phyloP scores from a whole-genome alignment of 306 rosid genomes.

The Aeschynomene evenia region DNA sequence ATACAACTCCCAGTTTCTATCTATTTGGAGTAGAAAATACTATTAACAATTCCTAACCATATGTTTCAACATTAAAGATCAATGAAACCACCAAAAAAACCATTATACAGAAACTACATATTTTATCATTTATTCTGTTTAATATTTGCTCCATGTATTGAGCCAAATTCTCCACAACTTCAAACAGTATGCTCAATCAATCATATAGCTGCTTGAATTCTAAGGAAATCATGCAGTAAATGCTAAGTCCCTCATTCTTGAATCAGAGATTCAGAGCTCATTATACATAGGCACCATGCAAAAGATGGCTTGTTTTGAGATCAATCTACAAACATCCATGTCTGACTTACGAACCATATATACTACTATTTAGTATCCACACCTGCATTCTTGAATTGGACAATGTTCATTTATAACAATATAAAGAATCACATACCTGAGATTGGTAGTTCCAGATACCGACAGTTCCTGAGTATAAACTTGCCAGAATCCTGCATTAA shows the following conservation, averaged over 20 bases:
- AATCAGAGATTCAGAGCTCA: conserved; percentile 28
- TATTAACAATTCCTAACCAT: conserved; percentile 9
- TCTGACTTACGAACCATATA: conserved; percentile 50
- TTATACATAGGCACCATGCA: conserved; percentile 41
- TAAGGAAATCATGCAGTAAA: conserved; percentile 20
- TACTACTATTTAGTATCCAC: neutral
- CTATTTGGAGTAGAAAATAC: conserved; percentile 19
- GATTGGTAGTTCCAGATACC: conserved; percentile 98
- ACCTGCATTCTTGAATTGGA: conserved; percentile 20
- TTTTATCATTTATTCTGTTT: conserved; percentile 4
- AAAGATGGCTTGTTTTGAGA: conserved; percentile 51
- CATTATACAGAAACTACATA: neutral
- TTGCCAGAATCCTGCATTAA: conserved; percentile 78
- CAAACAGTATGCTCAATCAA: conserved; percentile 17
- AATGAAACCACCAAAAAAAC: neutral
- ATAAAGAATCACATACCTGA: conserved; percentile 57
- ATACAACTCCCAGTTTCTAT: conserved; percentile 18
- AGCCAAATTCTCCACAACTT: neutral
- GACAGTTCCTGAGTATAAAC: conserved; percentile 96
- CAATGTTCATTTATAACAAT: neutral
- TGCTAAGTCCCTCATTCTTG: conserved; percentile 18
- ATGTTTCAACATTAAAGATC: conserved; percentile 15
- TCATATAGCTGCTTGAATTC: conserved; percentile 18
- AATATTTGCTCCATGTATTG: conserved; percentile 6
- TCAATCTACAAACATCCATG: conserved; percentile 55